These are phyloP conservation scores for Furcasterigmium furcatum DNA, from an alignment of 2,329 filamentous ascomycete species.

Conservation along the genomic window DNA sequence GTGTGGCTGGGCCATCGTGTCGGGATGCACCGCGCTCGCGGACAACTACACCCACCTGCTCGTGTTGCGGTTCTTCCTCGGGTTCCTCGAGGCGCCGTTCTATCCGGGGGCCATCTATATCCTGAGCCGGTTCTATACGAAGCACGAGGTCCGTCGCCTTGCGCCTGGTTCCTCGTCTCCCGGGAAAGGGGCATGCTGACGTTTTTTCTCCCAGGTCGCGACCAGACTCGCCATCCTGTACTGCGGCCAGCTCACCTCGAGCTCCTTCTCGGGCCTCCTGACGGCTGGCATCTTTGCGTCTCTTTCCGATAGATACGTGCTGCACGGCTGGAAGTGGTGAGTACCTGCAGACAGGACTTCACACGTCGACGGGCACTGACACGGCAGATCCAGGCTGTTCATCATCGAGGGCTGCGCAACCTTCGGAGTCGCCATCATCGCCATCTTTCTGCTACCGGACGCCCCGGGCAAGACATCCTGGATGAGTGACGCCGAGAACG, in stretches of 20 bases:
- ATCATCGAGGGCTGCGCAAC: slow-evolving; percentile 40
- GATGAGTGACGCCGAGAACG: slow-evolving; percentile 11
- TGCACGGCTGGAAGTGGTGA: too few species aligned
- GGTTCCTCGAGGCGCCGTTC: slow-evolving; percentile 11
- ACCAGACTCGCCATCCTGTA: slow-evolving; percentile 16
- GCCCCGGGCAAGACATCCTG: slow-evolving; percentile 13
- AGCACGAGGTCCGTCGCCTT: slow-evolving; percentile 9
- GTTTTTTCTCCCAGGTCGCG: slow-evolving; percentile 6
- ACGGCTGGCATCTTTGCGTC: too few species aligned
- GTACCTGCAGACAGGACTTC: slow-evolving; percentile 18
- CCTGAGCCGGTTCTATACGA: slow-evolving; percentile 12
- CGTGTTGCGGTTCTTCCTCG: slow-evolving; percentile 16
- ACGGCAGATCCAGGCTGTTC: slow-evolving; percentile 47
- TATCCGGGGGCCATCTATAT: slow-evolving; percentile 12
- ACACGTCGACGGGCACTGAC: slow-evolving; percentile 12
- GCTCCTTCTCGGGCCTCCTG: slow-evolving; percentile 23
- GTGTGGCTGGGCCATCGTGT: slow-evolving; percentile 20
- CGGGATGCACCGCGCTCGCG: slow-evolving; percentile 14
- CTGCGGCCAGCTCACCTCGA: slow-evolving; percentile 25
- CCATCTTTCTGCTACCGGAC: slow-evolving; percentile 9
- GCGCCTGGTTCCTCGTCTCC: slow-evolving; percentile 7
- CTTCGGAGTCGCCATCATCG: slow-evolving; percentile 8
- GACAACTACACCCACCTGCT: slow-evolving; percentile 13
- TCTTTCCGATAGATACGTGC: too few species aligned
- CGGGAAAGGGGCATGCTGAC: slow-evolving; percentile 10